These are phyloP conservation scores for Stachybotrys chartarum DNA, from an alignment of 2,329 filamentous ascomycete species.

Conservation along the genomic window DNA sequence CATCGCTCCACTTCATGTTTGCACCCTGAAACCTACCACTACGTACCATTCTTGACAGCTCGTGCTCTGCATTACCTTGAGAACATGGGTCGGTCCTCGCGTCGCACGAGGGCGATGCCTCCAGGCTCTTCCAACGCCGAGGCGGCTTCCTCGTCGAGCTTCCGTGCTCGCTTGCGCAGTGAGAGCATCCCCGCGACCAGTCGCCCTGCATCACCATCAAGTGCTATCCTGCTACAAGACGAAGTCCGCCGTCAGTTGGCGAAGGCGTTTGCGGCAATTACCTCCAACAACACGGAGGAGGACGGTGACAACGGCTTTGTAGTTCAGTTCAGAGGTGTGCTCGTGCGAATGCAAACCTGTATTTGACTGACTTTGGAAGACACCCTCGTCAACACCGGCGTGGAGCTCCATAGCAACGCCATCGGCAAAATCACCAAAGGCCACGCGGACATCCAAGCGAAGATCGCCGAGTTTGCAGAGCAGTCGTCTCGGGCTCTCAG, in stretches of 20 bases:
- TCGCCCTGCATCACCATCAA: background rate
- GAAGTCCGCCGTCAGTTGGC: background rate
- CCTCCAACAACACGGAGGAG: no score
- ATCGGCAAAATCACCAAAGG: constrained; percentile 12
- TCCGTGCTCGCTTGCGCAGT: background rate
- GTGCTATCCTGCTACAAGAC: background rate
- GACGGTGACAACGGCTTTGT: background rate
- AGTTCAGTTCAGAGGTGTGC: background rate
- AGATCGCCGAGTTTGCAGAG: constrained; percentile 11
- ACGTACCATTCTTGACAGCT: no score
- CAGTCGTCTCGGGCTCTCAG: constrained; percentile 9
- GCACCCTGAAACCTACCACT: no score
- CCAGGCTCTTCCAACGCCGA: background rate
- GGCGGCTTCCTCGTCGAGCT: background rate
- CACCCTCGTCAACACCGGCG: constrained; percentile 5
- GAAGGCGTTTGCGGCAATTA: background rate
- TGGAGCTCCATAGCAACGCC: constrained; percentile 11
- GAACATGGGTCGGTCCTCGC: background rate
- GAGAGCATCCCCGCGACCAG: background rate
- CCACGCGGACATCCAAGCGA: constrained; percentile 12
- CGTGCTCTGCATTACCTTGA: no score
- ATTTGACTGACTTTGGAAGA: background rate
- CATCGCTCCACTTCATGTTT: background rate
- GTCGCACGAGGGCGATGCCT: background rate
- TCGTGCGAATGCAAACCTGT: background rate